A percentile compares a stretch with the other conserved stretches of the same genome.
Conservation (phyloP, 2,329 filamentous ascomycete genomes). For the Xylaria polymorpha region DNA sequence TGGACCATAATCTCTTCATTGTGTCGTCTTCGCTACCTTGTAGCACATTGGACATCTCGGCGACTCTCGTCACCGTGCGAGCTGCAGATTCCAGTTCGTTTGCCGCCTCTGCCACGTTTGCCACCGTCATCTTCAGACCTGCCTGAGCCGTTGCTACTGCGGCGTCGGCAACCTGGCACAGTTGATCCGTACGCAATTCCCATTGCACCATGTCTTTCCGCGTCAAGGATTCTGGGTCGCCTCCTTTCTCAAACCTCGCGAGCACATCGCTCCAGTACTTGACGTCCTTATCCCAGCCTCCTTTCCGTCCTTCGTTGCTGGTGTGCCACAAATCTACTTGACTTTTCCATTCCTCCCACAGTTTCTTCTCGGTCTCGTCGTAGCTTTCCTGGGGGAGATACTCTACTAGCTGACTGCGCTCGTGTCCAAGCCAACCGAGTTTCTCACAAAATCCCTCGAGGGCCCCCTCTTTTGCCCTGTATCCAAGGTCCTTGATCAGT, state of each 20-base stretch:
- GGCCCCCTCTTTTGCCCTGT: constrained; percentile 15
- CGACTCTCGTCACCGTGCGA: constrained; percentile 16
- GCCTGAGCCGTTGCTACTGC: constrained; percentile 19
- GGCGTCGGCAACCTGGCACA: constrained; percentile 15
- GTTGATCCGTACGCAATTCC: constrained; percentile 17
- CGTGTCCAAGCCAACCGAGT: constrained; percentile 20
- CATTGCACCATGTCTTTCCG: constrained; percentile 23
- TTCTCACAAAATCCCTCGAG: constrained; percentile 22
- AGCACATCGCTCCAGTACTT: constrained; percentile 24
- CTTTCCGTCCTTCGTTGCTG: constrained; percentile 14
- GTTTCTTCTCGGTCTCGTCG: constrained; percentile 15
- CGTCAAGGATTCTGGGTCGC: background rate
- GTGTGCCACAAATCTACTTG: constrained; percentile 26
- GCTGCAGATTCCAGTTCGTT: constrained; percentile 17
- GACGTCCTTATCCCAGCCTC: constrained; percentile 24
- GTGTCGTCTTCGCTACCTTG: constrained; percentile 6
- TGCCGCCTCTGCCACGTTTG: constrained; percentile 16
- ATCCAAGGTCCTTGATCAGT: constrained; percentile 16
- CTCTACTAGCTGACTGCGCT: constrained; percentile 14
- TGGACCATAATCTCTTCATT: constrained; percentile 19
- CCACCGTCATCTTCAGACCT: constrained; percentile 13
- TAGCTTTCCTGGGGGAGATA: constrained; percentile 24
- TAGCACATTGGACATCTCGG: background rate
- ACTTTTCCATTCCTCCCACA: constrained; percentile 28
- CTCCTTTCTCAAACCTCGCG: constrained; percentile 22